Evolutionary conservation across 768 basidiomycete species (phyloP), one percentile per base, ranked within the genome.

Genomic region (Pulveroboletus frians): DNA sequence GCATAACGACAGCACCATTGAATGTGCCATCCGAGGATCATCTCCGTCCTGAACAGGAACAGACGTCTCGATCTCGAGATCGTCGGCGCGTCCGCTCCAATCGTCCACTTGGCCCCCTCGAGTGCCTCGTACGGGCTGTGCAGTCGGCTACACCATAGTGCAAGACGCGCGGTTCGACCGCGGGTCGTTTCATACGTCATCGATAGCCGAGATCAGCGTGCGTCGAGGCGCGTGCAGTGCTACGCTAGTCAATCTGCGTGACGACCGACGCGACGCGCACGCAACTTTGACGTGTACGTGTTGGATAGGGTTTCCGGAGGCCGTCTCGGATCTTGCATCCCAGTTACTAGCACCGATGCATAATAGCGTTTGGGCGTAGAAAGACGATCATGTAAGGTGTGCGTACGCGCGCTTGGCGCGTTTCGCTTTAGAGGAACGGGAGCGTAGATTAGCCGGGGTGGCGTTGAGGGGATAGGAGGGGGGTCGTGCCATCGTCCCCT

Each of bases 321-420:
- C 23, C 20, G 26, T 46, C 37, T 51, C 54, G 54, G 49, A 52
- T 52, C 54, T 57, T 42, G 54, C 10, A 6, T 4, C 20, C 31
- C 32, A 6, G n/a, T 26, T 31, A 47, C 36, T 47, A 47, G 27
- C 21, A 44, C 51, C 46, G 49, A 26, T 27, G n/a, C 29, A 37
- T n/a, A 26, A 23, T 7, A 26, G 32, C n/a, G 14, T 26, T 26
- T 36, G 7, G n/a, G 27, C 18, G 18, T 9, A 15, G 17, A 27
- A 34, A 15, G 21, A 26, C 0, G 17, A 6, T 58, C 37, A 57
- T 38, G 56, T 57, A 52, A 57, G 31, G 32, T 32, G 10, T 27
- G n/a, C 30, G 23, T 23, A 23, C 23, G 23, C 23, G 23, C 30
- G 14, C 9, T 15, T 31, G 37, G 39, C 37, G 27, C 14, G n/a